Conservation (phyloP, 2,329 filamentous ascomycete genomes). For the Verticillium tricorpus region DNA sequence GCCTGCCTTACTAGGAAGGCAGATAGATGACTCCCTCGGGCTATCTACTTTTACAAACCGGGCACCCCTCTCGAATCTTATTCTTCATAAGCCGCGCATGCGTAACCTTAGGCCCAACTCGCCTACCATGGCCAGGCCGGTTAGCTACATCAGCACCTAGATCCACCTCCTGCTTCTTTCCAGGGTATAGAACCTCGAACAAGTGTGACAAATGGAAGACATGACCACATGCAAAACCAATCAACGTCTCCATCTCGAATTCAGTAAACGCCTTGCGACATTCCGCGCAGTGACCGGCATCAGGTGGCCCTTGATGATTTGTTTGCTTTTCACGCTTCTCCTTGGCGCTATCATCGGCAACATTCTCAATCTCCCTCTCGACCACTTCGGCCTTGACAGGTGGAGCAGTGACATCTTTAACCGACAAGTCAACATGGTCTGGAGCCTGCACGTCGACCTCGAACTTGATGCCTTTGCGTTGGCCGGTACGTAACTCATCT, state of each 20-base stretch:
- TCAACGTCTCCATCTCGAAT: conserved; percentile 65
- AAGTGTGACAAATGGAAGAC: conserved; percentile 75
- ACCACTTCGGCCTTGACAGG: conserved; percentile 7
- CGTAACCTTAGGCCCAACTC: conserved; percentile 82
- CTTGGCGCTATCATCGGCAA: background rate
- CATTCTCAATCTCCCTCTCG: conserved; percentile 1
- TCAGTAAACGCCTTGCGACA: conserved; percentile 54
- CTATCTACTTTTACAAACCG: conserved; percentile 39
- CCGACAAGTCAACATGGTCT: conserved; percentile 38
- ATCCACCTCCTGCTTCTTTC: conserved; percentile 40
- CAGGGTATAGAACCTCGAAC: conserved; percentile 47
- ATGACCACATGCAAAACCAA: conserved; percentile 79
- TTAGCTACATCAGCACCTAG: conserved; percentile 38
- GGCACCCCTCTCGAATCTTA: conserved; percentile 61
- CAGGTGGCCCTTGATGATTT: conserved; percentile 26
- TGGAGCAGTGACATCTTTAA: conserved; percentile 29
- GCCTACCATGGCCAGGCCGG: conserved; percentile 45
- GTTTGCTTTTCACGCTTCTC: conserved; percentile 6
- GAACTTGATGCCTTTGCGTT: conserved; percentile 84
- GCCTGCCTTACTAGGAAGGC: too few species aligned
- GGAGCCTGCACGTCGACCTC: conserved; percentile 55
- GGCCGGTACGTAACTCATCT: conserved; percentile 71
- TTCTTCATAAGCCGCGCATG: conserved; percentile 75
- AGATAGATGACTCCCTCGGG: too few species aligned
- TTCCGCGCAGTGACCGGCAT: conserved; percentile 54